Conservation (phyloP, 73 alveolate species). For the Blepharisma stoltei region DNA sequence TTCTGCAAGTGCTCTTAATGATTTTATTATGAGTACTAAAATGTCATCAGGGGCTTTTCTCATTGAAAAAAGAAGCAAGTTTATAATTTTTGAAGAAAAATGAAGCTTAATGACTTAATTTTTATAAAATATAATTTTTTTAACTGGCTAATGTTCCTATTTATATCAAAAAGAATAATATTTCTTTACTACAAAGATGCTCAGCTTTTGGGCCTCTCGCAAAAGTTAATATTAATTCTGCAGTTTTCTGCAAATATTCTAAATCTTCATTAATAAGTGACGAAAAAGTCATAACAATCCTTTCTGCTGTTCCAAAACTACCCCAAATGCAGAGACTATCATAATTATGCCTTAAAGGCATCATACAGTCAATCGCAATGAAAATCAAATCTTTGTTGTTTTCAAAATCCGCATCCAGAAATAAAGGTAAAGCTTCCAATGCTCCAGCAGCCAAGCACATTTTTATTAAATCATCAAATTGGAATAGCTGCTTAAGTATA, state of each 20-base stretch:
- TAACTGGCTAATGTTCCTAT: no score
- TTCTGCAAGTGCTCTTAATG: not conserved
- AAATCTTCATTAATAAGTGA: not conserved
- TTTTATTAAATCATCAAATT: not conserved
- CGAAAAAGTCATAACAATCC: conserved; percentile 22
- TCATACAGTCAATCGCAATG: conserved; percentile 24
- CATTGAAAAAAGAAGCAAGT: conserved; percentile 3
- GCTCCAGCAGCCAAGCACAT: conserved; percentile 27
- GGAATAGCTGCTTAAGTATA: not conserved
- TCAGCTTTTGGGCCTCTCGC: conserved; percentile 26
- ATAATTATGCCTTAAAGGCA: conserved; percentile 9
- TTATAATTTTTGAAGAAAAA: no score
- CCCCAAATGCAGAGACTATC: conserved; percentile 17
- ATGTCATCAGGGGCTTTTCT: conserved; percentile 12
- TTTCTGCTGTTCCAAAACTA: conserved; percentile 1
- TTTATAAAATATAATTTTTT: no score
- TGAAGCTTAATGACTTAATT: no score
- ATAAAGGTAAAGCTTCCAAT: conserved; percentile 1
- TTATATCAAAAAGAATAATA: no score
- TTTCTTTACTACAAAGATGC: not conserved
- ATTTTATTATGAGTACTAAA: not conserved
- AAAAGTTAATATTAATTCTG: conserved; percentile 19
- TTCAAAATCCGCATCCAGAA: conserved; percentile 11
- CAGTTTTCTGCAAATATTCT: not conserved
- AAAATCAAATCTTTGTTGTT: conserved; percentile 7